Conservation (phyloP, 768 basidiomycete genomes). For the Brasilioporus rufonigricans region DNA sequence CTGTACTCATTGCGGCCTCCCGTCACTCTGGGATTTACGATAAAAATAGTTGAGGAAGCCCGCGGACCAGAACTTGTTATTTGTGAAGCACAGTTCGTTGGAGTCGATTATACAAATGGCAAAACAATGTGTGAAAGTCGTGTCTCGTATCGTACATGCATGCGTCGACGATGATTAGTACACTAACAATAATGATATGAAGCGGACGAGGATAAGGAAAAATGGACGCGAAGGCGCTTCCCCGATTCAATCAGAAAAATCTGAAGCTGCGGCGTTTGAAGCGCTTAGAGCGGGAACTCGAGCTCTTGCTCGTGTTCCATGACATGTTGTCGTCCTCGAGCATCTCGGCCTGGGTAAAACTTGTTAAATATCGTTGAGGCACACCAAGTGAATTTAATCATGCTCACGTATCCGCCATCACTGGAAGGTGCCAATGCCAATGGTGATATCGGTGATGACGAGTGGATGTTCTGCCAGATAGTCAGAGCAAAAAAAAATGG, state of each 20-base stretch:
- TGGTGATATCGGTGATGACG: conserved; percentile 10
- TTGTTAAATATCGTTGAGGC: background rate
- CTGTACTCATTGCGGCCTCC: too few species aligned
- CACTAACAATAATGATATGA: conserved; percentile 1
- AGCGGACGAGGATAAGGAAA: background rate
- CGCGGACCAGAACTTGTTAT: background rate
- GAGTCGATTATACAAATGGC: background rate
- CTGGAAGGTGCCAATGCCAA: background rate
- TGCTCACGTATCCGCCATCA: conserved; percentile 17
- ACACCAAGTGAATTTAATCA: background rate
- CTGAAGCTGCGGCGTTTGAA: conserved; percentile 5
- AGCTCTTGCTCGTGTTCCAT: conserved; percentile 14
- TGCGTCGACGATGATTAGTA: conserved; percentile 2
- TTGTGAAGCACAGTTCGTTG: background rate
- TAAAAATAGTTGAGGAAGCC: background rate
- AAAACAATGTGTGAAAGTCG: background rate
- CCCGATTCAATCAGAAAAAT: conserved; percentile 10
- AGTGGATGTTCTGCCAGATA: conserved; percentile 4
- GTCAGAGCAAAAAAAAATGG: background rate
- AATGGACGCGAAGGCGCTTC: background rate
- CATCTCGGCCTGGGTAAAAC: conserved; percentile 22
- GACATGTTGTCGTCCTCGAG: conserved; percentile 31
- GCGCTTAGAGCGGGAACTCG: background rate
- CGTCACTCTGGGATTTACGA: too few species aligned
- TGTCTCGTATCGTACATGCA: conserved; percentile 14